Base-by-base conservation (phyloP, 352 stramenopile genomes). In the Blastocystis sp. region DNA sequence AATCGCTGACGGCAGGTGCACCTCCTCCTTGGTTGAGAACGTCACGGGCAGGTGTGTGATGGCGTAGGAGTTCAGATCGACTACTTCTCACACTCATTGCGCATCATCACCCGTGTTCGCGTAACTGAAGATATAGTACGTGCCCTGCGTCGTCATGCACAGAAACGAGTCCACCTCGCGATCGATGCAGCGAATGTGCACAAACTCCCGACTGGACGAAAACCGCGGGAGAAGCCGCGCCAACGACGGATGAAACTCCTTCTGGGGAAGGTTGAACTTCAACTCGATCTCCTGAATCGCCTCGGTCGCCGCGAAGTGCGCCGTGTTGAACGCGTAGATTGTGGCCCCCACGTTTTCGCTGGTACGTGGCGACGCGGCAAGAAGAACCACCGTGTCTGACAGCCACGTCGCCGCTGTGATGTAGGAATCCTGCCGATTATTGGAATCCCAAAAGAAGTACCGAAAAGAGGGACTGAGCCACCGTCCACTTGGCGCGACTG, bases 231-330 rank as follows among this genome's bases (percentile, higher is more conserved):
- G 60, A 16, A 65, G 33, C 13, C 26, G 35, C n/a, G 16, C 39
- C 37, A 41, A 45, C 41, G n/a, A 81, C 45, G 33, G 71, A 16
- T 37, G 12, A 77, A 41, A 55, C 37, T 59, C 66, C 33, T 10
- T 19, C 1, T 21, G 4, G 1, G 4, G 1, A 55, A 29, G 31
- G 16, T 16, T 62, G 13, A 85, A 50, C 26, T 67, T 85, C 50
- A 85, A 39, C 33, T 85, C 74, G n/a, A 85, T 37, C 26, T 85
- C 74, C 33, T 85, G 74, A n/a, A 85, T 35, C 2, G 55, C 55
- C 37, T 85, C 51, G 21, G 2, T 0, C 26, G 35, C 21, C 6
- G n/a, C n/a, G 24, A 85, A 19, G 3, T 62, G 29, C 12, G 31
- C 31, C 2, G 66, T n/a, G 61, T 50, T 67, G 21, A 85, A 29